These are phyloP conservation scores for Melastoma candidum DNA, from an alignment of 441 rosid genomes.

Conservation along the genomic window DNA sequence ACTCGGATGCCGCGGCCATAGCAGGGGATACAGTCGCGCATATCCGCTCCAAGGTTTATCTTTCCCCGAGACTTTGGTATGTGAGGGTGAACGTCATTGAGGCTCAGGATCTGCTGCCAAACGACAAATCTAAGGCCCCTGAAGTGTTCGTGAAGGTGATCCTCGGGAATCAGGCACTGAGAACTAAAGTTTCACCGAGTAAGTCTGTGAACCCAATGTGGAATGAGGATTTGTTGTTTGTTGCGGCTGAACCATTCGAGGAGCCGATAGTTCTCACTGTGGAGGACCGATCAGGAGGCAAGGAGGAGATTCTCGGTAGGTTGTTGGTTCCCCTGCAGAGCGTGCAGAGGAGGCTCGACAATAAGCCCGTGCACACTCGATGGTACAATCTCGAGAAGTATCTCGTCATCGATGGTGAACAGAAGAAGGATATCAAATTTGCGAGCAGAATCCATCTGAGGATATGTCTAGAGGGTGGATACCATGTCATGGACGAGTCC, in stretches of 20 bases:
- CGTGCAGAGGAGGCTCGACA: slow-evolving; percentile 56
- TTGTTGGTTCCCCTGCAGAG: slow-evolving; percentile 38
- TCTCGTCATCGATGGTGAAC: slow-evolving; percentile 39
- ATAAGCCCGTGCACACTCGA: slow-evolving; percentile 44
- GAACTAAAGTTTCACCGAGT: slow-evolving; percentile 42
- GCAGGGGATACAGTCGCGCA: slow-evolving; percentile 29
- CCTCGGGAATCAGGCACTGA: slow-evolving; percentile 49
- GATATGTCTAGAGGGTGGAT: slow-evolving; percentile 80
- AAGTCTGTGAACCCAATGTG: slow-evolving; percentile 63
- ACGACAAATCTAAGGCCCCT: slow-evolving; percentile 54
- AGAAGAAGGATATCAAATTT: slow-evolving; percentile 53
- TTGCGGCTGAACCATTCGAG: slow-evolving; percentile 64
- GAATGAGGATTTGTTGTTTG: slow-evolving; percentile 79
- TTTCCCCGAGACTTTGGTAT: slow-evolving; percentile 72
- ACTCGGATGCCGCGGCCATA: slow-evolving; percentile 59
- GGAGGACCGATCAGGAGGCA: slow-evolving; percentile 46
- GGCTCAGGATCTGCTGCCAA: slow-evolving; percentile 62
- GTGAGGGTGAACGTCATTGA: slow-evolving; percentile 67
- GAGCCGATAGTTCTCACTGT: slow-evolving; percentile 46
- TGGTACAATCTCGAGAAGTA: slow-evolving; percentile 68
- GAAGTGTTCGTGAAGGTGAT: slow-evolving; percentile 53
- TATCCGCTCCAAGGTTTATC: slow-evolving; percentile 58
- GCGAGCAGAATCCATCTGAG: slow-evolving; percentile 78
- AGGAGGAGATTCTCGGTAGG: slow-evolving; percentile 43
- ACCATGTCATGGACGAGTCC: slow-evolving; percentile 92